These are phyloP conservation scores for Mallotus japonicus DNA, from an alignment of 441 rosid species.

Conservation along the genomic window DNA sequence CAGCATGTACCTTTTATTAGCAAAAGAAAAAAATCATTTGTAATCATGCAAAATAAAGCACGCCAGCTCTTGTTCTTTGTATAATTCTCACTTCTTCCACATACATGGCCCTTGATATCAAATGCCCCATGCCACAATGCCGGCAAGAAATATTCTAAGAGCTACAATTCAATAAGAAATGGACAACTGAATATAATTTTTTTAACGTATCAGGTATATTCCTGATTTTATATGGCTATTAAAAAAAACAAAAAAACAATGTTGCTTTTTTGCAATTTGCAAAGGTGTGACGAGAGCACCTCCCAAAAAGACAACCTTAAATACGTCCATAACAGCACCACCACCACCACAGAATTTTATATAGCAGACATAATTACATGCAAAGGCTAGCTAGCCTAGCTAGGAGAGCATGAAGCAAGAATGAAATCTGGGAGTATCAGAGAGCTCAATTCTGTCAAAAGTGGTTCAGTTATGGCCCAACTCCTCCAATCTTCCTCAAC, in stretches of 20 bases:
- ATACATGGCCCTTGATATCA: not conserved
- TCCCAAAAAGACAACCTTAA: too few species aligned
- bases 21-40: too few species aligned
- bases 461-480: conserved; percentile 8
- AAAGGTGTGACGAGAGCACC: too few species aligned
- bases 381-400: too few species aligned
- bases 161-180: not conserved
- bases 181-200: not conserved
- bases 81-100: not conserved
- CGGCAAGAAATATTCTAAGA: not conserved
- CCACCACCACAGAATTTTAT: not conserved
- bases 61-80: not conserved
- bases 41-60: too few species aligned
- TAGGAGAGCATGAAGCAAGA: not conserved
- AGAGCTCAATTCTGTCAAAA: conserved; percentile 12
- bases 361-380: too few species aligned
- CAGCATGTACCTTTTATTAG: too few species aligned
- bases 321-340: too few species aligned
- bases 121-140: not conserved
- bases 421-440: not conserved
- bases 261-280: too few species aligned
- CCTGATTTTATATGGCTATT: too few species aligned
- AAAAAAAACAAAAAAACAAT: too few species aligned
- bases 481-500: not conserved
- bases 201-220: too few species aligned